These are phyloP conservation scores for Eimeria necatrix DNA, from an alignment of 169 alveolate genomes.

Conservation along the genomic window DNA sequence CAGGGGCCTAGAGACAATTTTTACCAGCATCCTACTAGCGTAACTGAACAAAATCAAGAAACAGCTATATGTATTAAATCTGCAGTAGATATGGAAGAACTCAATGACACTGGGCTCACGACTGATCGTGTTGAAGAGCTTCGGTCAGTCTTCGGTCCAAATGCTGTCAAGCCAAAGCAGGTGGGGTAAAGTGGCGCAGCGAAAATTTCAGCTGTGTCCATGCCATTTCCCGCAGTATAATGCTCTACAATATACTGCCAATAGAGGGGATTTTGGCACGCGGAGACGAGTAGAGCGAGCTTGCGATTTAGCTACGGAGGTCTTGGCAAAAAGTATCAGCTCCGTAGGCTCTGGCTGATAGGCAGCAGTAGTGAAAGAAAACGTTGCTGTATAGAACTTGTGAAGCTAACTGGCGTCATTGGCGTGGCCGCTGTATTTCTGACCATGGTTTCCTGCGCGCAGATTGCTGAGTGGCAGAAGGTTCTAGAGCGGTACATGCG, in stretches of 20 bases:
- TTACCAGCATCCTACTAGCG: conserved; percentile 52
- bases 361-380: no score
- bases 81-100: not conserved
- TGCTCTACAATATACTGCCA: not conserved
- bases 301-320: no score
- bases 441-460: conserved; percentile 60
- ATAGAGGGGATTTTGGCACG: no score
- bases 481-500: conserved; percentile 71
- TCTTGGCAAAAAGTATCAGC: no score
- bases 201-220: not conserved
- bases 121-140: conserved; percentile 91
- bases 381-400: no score
- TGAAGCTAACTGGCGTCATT: not conserved
- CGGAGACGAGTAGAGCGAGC: no score
- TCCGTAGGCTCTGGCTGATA: no score
- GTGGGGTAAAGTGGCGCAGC: conserved; percentile 35
- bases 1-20: conserved; percentile 22
- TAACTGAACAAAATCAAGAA: not conserved
- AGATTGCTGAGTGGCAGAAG: conserved; percentile 82
- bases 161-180: conserved; percentile 78
- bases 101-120: conserved; percentile 91
- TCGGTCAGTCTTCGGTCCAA: conserved; percentile 83
- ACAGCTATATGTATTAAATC: not conserved
- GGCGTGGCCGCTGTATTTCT: not conserved
- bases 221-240: not conserved